phyloP scores from a whole-genome alignment of 2,329 filamentous ascomycete species.

The Didymella pomorum region DNA sequence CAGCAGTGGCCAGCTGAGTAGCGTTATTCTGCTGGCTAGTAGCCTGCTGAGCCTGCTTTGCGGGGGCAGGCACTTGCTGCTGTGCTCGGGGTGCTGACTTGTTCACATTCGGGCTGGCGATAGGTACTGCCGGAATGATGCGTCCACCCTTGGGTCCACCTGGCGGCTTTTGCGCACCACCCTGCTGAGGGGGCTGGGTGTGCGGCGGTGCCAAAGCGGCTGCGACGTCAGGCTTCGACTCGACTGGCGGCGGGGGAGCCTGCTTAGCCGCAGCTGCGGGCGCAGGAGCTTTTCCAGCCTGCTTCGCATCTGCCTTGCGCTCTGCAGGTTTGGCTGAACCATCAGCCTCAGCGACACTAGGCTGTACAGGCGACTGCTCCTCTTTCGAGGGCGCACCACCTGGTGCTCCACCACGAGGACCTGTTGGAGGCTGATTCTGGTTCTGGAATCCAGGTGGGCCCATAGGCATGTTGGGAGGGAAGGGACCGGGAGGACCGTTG shows the following conservation, averaged over 20 bases:
- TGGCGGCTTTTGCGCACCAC: slow-evolving; percentile 48
- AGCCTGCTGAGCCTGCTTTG: slow-evolving; percentile 47
- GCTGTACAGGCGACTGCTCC: slow-evolving; percentile 39
- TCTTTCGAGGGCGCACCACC: slow-evolving; percentile 41
- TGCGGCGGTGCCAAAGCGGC: slow-evolving; percentile 63
- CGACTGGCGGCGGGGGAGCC: slow-evolving; percentile 70
- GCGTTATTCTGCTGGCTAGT: slow-evolving; percentile 63
- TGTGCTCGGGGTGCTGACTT: slow-evolving; percentile 51
- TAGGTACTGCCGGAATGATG: slow-evolving; percentile 71
- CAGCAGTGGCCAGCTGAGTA: slow-evolving; percentile 76
- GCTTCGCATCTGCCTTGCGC: slow-evolving; percentile 61
- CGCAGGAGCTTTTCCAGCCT: slow-evolving; percentile 34
- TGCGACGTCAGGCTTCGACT: slow-evolving; percentile 71
- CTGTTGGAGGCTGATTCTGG: slow-evolving; percentile 51
- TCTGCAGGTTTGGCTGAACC: slow-evolving; percentile 60
- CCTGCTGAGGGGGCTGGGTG: slow-evolving; percentile 44
- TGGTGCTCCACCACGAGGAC: slow-evolving; percentile 47
- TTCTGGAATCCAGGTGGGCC: slow-evolving; percentile 62
- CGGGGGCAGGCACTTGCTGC: slow-evolving; percentile 49
- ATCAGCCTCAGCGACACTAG: slow-evolving; percentile 55
- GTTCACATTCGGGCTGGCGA: slow-evolving; percentile 56
- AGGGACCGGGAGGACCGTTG: slow-evolving; percentile 71
- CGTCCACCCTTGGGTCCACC: slow-evolving; percentile 59
- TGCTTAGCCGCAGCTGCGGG: slow-evolving; percentile 56
- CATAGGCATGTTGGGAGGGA: slow-evolving; percentile 67